Percentiles rank a stretch among this genome's conserved stretches.
These are phyloP conservation scores for Sphaerosporella brunnea DNA, from an alignment of 495 filamentous ascomycete species.

Conservation along the genomic window DNA sequence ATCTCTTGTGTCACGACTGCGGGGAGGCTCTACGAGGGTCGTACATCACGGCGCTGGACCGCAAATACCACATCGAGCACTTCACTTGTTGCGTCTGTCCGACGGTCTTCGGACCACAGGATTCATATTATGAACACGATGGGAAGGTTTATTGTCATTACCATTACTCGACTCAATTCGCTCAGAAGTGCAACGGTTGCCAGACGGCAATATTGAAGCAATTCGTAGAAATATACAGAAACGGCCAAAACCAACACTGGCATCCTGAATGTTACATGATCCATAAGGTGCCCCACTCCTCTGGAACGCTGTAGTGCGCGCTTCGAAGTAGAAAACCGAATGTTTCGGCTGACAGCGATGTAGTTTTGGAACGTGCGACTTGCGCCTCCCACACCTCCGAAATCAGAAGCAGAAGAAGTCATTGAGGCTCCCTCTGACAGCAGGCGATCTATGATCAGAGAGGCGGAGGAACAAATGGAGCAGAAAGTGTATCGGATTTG, in stretches of 20 bases:
- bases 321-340: too few species aligned
- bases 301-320: too few species aligned
- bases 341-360: too few species aligned
- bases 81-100: slow-evolving; percentile 97
- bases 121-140: slow-evolving; percentile 98
- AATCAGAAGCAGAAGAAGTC: slow-evolving; percentile 34
- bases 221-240: slow-evolving; percentile 96
- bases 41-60: slow-evolving; percentile 93
- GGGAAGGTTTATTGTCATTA: slow-evolving; percentile 95
- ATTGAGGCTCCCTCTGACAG: slow-evolving; percentile 41
- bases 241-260: slow-evolving; percentile 97
- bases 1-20: slow-evolving; percentile 79
- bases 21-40: slow-evolving; percentile 87
- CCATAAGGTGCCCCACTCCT: slow-evolving; percentile 54
- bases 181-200: slow-evolving; percentile 88
- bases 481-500: slow-evolving; percentile 96
- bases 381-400: slow-evolving; percentile 32
- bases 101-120: slow-evolving; percentile 90
- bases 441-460: slow-evolving; percentile 55
- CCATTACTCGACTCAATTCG: slow-evolving; percentile 96
- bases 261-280: slow-evolving; percentile 99
- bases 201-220: slow-evolving; percentile 97
- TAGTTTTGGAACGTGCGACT: slow-evolving; percentile 94
- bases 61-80: slow-evolving; percentile 98
- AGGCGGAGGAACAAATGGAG: slow-evolving; percentile 87